Base-by-base conservation (phyloP, 345 rosid species). In the Brassica nigra region DNA sequence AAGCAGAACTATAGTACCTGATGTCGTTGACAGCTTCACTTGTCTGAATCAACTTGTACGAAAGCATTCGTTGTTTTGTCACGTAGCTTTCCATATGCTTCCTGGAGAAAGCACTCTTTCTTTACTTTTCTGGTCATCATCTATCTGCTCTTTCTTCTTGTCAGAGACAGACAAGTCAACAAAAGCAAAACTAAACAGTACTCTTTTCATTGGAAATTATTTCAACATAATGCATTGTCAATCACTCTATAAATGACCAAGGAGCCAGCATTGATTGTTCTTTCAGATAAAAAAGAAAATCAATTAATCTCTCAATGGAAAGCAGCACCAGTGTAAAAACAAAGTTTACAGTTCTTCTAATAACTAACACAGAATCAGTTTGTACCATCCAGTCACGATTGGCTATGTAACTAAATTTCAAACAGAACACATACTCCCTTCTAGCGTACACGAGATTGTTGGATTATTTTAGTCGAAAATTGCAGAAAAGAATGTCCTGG, bases 1-100 rank as follows among this genome's bases (percentile, higher is more conserved):
- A 12, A 62, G 66, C 62, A 54, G 55, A 55, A 70, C 58, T 42
- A 27, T 39, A 81, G 80, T 63, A 75, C 72, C 83, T 37, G 72
- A 63, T 80, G 67, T 76, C 65, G 76, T n/a, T 68, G 83, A 70
- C 65, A 81, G 77, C 77, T 71, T 81, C 69, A 70, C 39, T 70
- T 80, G 80, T 75, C 83, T 80, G 76, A 18, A 70, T 68, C 83
- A 76, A 66, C 74, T 65, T 28, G 71, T 31, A 5, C 68, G 7
- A 70, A 58, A 55, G 67, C 74, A 75, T 64, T 75, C n/a, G 16
- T 62, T 74, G 67, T 55, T 75, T 75, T 80, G 80, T 80, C 80
- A 70, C 68, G 62, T 76, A 71, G 70, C 83, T 76, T 47, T 49
- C 65, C 28, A 42, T 55, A 75, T 16, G 66, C 36, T 68, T 74